phyloP scores from a whole-genome alignment of 148 eudicot genomes.

The Spergularia marina region DNA sequence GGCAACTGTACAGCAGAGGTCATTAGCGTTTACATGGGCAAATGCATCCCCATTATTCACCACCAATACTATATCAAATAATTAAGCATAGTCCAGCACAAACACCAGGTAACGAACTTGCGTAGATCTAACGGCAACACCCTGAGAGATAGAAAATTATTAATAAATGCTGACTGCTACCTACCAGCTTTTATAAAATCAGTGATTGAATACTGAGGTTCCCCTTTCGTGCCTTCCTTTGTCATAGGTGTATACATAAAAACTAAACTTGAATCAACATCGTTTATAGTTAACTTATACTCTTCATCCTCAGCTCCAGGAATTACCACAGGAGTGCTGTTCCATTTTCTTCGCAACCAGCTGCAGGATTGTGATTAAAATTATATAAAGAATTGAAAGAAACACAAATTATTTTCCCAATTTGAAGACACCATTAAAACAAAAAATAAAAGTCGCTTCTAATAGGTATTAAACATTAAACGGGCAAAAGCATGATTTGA shows the following conservation, averaged over 20 bases:
- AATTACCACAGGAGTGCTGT: conserved; percentile 89
- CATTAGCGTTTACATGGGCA: neutral
- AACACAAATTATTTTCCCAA: neutral
- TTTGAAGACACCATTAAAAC: neutral
- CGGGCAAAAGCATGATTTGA: neutral
- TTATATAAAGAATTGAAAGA: neutral
- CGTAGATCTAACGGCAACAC: neutral
- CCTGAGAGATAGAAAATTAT: conserved; percentile 1
- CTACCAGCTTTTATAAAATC: conserved; percentile 92
- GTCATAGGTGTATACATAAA: conserved; percentile 96
- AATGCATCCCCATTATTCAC: neutral
- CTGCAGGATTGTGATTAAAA: conserved; percentile 37
- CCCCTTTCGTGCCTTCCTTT: conserved; percentile 92
- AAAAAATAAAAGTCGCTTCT: neutral
- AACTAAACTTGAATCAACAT: conserved; percentile 91
- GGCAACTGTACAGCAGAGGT: neutral
- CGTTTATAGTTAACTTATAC: conserved; percentile 70
- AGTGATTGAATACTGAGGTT: conserved; percentile 96
- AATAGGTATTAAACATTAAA: neutral
- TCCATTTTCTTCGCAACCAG: conserved; percentile 97
- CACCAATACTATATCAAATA: neutral
- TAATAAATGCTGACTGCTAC: neutral
- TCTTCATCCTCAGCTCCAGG: conserved; percentile 93
- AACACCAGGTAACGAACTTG: neutral
- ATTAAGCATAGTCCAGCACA: neutral